Evolutionary conservation across 2,329 filamentous ascomycete genomes (phyloP).

Genomic region (Atkinsonella texensis): DNA sequence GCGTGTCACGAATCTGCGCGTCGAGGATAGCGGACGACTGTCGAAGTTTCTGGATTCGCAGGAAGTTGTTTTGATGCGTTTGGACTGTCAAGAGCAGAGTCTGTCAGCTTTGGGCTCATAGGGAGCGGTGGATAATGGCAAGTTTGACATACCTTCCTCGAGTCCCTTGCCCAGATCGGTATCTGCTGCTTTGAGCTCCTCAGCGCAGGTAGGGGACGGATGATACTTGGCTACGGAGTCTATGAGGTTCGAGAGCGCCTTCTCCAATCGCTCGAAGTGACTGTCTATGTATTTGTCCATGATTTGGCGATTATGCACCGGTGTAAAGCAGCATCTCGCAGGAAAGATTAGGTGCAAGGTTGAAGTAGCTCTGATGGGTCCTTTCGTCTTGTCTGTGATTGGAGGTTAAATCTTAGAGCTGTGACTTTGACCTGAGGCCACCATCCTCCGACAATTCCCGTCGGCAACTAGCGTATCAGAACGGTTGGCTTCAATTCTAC

Average conservation of each 20-base stretch:
- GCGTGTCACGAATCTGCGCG: slow-evolving; percentile 57
- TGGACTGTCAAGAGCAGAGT: slow-evolving; percentile 39
- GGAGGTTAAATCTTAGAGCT: slow-evolving; percentile 4
- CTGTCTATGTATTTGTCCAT: slow-evolving; percentile 54
- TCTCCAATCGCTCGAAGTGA: slow-evolving; percentile 55
- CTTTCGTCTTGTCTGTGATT: slow-evolving; percentile 6
- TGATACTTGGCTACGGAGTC: slow-evolving; percentile 77
- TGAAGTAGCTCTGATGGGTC: slow-evolving; percentile 12
- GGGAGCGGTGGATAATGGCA: not conserved
- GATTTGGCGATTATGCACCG: not conserved
- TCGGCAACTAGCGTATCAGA: slow-evolving; percentile 21
- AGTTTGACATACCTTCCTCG: slow-evolving; percentile 39
- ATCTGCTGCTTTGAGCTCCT: slow-evolving; percentile 61
- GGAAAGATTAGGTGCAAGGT: not conserved
- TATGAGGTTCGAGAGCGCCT: slow-evolving; percentile 55
- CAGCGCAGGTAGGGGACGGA: slow-evolving; percentile 53
- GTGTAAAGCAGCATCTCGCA: not conserved
- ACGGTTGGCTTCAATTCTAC: slow-evolving; percentile 9
- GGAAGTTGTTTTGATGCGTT: slow-evolving; percentile 62
- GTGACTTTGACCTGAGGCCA: slow-evolving; percentile 17
- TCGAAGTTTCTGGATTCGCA: slow-evolving; percentile 57
- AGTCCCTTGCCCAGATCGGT: slow-evolving; percentile 53
- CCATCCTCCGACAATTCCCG: slow-evolving; percentile 20
- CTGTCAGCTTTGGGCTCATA: not conserved
- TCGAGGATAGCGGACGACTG: slow-evolving; percentile 54